phyloP scores from a whole-genome alignment of 495 filamentous ascomycete species.

The Aspergillus panamensis region DNA sequence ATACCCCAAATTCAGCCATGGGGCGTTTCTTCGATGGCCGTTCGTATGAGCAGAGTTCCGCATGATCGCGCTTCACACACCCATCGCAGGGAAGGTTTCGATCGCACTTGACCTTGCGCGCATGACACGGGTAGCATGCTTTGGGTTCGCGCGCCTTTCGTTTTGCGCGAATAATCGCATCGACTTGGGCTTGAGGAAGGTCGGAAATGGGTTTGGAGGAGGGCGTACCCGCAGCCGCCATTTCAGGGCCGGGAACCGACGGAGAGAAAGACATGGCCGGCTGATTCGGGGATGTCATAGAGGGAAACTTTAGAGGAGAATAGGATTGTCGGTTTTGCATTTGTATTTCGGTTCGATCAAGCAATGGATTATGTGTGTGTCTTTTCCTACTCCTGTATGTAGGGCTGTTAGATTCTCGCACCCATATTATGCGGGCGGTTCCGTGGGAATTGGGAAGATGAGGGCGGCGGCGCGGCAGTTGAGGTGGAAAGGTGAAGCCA shows the following conservation, averaged over 20 bases:
- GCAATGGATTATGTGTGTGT: not conserved
- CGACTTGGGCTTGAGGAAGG: slow-evolving; percentile 45
- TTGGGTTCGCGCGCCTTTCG: slow-evolving; percentile 47
- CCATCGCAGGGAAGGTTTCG: slow-evolving; percentile 70
- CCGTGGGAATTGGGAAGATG: not conserved
- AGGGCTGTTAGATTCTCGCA: not conserved
- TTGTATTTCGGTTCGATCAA: not conserved
- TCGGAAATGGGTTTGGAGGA: slow-evolving; percentile 37
- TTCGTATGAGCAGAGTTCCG: slow-evolving; percentile 69
- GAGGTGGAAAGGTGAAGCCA: not conserved
- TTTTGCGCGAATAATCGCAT: slow-evolving; percentile 50
- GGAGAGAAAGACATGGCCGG: slow-evolving; percentile 38
- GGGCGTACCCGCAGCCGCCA: slow-evolving; percentile 22
- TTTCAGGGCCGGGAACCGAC: slow-evolving; percentile 25
- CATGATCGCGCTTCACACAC: slow-evolving; percentile 69
- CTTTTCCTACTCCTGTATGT: not conserved
- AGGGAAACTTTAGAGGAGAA: not conserved
- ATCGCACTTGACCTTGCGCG: slow-evolving; percentile 73
- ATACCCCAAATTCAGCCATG: slow-evolving; percentile 32
- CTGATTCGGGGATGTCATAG: slow-evolving; percentile 41
- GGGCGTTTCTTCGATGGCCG: slow-evolving; percentile 58
- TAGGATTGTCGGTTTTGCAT: not conserved
- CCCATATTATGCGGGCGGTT: not conserved
- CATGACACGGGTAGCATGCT: slow-evolving; percentile 70
- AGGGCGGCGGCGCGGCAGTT: not conserved